A percentile compares a stretch with the other conserved stretches of the same genome.
These are phyloP conservation scores for Jamesozyma hellenica DNA, from an alignment of 805 yeast genomes.

Conservation along the genomic window DNA sequence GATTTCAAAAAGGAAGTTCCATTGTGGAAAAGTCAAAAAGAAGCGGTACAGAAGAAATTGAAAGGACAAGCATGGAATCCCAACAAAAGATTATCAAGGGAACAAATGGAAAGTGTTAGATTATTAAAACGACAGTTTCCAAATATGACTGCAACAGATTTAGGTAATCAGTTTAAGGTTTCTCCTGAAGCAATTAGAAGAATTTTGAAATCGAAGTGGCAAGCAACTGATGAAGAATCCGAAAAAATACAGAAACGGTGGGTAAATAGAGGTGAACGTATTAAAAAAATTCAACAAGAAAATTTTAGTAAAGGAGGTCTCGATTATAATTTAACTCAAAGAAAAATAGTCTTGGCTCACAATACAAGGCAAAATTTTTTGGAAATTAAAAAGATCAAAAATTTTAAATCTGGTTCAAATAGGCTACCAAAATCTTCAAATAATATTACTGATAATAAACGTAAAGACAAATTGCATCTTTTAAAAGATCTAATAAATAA, in stretches of 20 bases:
- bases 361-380: constrained; percentile 1
- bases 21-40: constrained; percentile 63
- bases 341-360: not conserved
- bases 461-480: constrained; percentile 1
- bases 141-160: constrained; percentile 43
- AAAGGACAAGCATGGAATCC: constrained; percentile 58
- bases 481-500: not conserved
- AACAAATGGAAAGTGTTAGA: constrained; percentile 56
- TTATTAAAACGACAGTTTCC: constrained; percentile 49
- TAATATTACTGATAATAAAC: not conserved
- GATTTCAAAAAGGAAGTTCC: constrained; percentile 31
- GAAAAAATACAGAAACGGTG: constrained; percentile 40
- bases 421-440: not conserved
- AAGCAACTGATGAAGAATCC: constrained; percentile 49
- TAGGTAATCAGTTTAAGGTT: constrained; percentile 55
- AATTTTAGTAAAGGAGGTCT: not conserved
- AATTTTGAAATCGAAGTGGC: constrained; percentile 69
- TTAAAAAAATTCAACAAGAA: constrained; percentile 19
- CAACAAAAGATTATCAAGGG: constrained; percentile 52
- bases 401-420: not conserved
- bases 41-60: constrained; percentile 52
- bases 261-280: constrained; percentile 37
- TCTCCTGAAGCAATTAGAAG: constrained; percentile 79
- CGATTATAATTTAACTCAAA: not conserved
- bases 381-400: not conserved